A percentile compares a stretch with the other conserved stretches of the same genome.
Conservation (phyloP, 306 rosid species). For the Crataegus laevigata region DNA sequence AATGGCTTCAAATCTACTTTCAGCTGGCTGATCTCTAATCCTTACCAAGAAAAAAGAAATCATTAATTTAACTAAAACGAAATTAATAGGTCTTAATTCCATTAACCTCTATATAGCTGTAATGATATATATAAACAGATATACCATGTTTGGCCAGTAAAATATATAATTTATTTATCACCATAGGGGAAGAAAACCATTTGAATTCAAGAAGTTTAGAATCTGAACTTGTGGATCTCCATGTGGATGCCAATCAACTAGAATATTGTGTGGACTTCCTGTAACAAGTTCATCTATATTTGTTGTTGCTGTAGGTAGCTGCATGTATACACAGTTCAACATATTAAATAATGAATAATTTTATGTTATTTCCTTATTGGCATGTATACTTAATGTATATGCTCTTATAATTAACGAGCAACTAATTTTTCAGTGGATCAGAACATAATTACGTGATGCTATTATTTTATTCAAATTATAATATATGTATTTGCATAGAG, state of each 20-base stretch:
- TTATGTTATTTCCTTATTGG: background rate
- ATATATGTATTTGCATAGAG: too few relatives aligned
- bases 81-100: too few relatives aligned
- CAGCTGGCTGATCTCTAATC: conserved; percentile 25
- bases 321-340: background rate
- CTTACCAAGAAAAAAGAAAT: background rate
- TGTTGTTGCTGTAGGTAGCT: conserved; percentile 16
- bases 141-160: too few relatives aligned
- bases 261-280: conserved; percentile 17
- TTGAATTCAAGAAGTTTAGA: conserved; percentile 34
- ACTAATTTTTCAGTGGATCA: too few relatives aligned
- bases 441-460: too few relatives aligned
- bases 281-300: conserved; percentile 17
- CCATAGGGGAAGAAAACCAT: conserved; percentile 35
- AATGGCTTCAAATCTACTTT: conserved; percentile 18
- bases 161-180: background rate
- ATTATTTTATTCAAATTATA: too few relatives aligned
- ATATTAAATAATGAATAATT: background rate
- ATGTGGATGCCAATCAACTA: conserved; percentile 32
- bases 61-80: background rate
- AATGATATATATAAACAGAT: too few relatives aligned
- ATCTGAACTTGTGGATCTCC: conserved; percentile 33
- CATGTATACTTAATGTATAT: background rate
- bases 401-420: background rate
- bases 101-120: too few relatives aligned